These are phyloP conservation scores for Cytospora leucostoma DNA, from an alignment of 2,329 filamentous ascomycete species.

Conservation along the genomic window DNA sequence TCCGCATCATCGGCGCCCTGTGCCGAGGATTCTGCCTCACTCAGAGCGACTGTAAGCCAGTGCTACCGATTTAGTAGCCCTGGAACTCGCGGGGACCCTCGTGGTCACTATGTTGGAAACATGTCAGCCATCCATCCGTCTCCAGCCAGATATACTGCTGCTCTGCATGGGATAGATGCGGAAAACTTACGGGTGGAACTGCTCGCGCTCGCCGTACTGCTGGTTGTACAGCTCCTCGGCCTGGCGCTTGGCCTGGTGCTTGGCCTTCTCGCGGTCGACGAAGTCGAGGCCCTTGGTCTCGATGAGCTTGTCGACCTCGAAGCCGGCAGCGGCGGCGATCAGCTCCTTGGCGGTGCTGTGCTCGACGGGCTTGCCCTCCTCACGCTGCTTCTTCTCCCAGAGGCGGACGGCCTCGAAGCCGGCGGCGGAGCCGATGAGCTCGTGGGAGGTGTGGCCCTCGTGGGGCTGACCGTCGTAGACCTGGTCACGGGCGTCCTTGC, in stretches of 20 bases:
- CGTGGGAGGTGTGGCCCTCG: constrained; percentile 68
- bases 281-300: constrained; percentile 70
- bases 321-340: constrained; percentile 70
- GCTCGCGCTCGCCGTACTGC: constrained; percentile 56
- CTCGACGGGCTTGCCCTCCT: constrained; percentile 68
- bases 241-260: constrained; percentile 59
- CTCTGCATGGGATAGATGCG: not conserved
- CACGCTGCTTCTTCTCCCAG: constrained; percentile 74
- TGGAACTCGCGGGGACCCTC: constrained; percentile 17
- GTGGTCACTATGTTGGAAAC: constrained; percentile 13
- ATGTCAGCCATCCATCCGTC: not conserved
- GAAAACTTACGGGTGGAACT: constrained; percentile 59
- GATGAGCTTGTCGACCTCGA: constrained; percentile 73
- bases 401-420: constrained; percentile 80
- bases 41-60: not conserved
- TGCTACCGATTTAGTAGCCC: constrained; percentile 16
- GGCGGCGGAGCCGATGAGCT: constrained; percentile 73
- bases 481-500: constrained; percentile 46
- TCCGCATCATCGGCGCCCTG: constrained; percentile 19
- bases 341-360: constrained; percentile 79
- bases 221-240: constrained; percentile 62
- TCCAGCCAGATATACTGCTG: not conserved
- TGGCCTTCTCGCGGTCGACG: constrained; percentile 58
- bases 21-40: not conserved
- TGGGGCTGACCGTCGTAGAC: constrained; percentile 48